phyloP scores from a whole-genome alignment of 768 basidiomycete species.

The Steccherinum ochraceum region DNA sequence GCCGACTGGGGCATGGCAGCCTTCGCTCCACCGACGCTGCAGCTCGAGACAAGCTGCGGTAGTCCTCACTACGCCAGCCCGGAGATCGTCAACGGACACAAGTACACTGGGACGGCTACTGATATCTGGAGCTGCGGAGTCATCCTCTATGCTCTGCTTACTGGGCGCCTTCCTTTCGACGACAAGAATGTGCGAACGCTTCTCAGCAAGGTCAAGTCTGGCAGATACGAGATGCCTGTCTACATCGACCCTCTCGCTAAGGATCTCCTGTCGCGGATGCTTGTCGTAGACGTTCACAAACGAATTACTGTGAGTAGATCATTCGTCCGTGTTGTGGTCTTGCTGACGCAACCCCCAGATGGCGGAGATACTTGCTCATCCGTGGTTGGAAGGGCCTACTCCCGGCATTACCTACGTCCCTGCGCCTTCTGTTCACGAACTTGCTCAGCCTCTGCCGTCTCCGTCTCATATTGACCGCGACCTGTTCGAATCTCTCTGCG shows the following conservation, averaged over 20 bases:
- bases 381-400: constrained; percentile 63
- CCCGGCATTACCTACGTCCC: constrained; percentile 40
- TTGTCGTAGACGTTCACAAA: constrained; percentile 74
- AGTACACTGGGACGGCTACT: constrained; percentile 83
- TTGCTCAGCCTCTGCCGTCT: constrained; percentile 66
- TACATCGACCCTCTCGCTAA: constrained; percentile 79
- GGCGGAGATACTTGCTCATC: constrained; percentile 77
- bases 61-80: constrained; percentile 97
- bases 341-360: constrained; percentile 45
- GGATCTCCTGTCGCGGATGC: constrained; percentile 82
- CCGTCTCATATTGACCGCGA: constrained; percentile 69
- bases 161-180: constrained; percentile 90
- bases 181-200: constrained; percentile 78
- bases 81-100: constrained; percentile 88
- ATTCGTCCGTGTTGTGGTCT: neutral
- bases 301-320: constrained; percentile 67
- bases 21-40: constrained; percentile 76
- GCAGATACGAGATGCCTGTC: constrained; percentile 77
- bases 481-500: constrained; percentile 68
- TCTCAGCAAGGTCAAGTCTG: constrained; percentile 80
- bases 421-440: constrained; percentile 33
- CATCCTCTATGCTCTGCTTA: constrained; percentile 84
- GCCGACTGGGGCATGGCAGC: constrained; percentile 99
- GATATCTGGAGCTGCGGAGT: constrained; percentile 98
- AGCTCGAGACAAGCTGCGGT: constrained; percentile 93